phyloP scores from a whole-genome alignment of 768 basidiomycete genomes.

The Pleurotus pulmonarius region DNA sequence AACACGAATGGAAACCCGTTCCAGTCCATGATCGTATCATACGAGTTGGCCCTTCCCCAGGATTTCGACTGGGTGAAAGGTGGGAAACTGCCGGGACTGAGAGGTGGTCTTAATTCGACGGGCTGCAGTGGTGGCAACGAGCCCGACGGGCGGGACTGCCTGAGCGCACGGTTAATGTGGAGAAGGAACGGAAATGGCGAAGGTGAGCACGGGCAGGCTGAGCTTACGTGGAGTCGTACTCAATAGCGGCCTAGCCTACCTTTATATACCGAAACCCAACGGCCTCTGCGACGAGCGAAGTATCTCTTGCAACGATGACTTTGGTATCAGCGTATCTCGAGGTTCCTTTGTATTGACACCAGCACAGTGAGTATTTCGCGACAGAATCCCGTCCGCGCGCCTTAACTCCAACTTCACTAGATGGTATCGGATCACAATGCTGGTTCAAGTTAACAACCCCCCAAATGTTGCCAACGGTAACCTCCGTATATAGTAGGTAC shows the following conservation, averaged over 20 bases:
- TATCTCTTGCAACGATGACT: slow-evolving; percentile 69
- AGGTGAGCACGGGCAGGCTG: slow-evolving; percentile 38
- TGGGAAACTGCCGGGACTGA: slow-evolving; percentile 73
- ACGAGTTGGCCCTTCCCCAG: slow-evolving; percentile 69
- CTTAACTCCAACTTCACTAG: slow-evolving; percentile 21
- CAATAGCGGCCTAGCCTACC: slow-evolving; percentile 53
- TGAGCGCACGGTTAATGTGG: slow-evolving; percentile 78
- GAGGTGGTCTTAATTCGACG: slow-evolving; percentile 59
- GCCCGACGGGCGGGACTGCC: slow-evolving; percentile 65
- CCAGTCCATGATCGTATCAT: slow-evolving; percentile 65
- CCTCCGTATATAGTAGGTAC: slow-evolving; percentile 61
- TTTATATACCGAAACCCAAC: slow-evolving; percentile 69
- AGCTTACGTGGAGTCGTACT: neutral
- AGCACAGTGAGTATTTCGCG: slow-evolving; percentile 49
- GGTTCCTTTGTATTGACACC: slow-evolving; percentile 59
- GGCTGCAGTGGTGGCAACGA: slow-evolving; percentile 71
- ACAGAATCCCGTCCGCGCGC: too few species aligned
- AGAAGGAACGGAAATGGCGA: slow-evolving; percentile 60
- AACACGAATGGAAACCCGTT: slow-evolving; percentile 51
- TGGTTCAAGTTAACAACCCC: slow-evolving; percentile 77
- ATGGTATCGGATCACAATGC: slow-evolving; percentile 70
- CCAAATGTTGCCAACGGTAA: slow-evolving; percentile 70
- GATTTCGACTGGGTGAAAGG: slow-evolving; percentile 70
- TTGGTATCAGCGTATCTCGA: slow-evolving; percentile 72
- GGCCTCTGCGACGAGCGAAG: slow-evolving; percentile 50